A percentile compares a stretch with the other conserved stretches of the same genome.
These are phyloP conservation scores for Eucalyptus urophylla DNA, from an alignment of 345 rosid species.

Conservation along the genomic window DNA sequence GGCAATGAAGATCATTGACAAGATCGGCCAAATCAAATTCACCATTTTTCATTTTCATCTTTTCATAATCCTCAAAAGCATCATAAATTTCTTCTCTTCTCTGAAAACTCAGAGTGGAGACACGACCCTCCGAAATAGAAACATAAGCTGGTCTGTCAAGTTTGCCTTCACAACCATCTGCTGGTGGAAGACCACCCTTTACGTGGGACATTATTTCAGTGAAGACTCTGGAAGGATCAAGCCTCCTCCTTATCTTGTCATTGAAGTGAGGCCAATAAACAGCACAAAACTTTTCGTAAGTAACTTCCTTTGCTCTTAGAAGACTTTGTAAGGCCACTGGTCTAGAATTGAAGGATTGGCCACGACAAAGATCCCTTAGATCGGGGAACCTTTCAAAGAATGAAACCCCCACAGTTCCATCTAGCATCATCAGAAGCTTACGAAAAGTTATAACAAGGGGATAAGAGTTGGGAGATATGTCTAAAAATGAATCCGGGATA, in stretches of 20 bases:
- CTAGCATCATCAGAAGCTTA: constrained; percentile 52
- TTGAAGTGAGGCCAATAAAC: constrained; percentile 43
- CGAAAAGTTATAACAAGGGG: constrained; percentile 44
- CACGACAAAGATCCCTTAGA: constrained; percentile 2
- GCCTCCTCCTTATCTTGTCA: constrained; percentile 11
- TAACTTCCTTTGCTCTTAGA: constrained; percentile 31
- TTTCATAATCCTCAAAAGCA: constrained; percentile 27
- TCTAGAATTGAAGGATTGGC: background rate
- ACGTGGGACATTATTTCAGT: constrained; percentile 46
- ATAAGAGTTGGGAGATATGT: constrained; percentile 8
- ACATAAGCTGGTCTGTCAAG: constrained; percentile 22
- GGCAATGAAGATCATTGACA: constrained; percentile 37
- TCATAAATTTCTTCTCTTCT: constrained; percentile 23
- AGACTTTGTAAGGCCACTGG: constrained; percentile 9
- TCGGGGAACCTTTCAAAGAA: constrained; percentile 33
- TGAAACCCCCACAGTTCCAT: constrained; percentile 31
- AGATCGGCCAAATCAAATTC: constrained; percentile 54
- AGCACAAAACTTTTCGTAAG: constrained; percentile 24
- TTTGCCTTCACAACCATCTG: constrained; percentile 7
- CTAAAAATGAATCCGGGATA: constrained; percentile 27
- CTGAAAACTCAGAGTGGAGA: constrained; percentile 10
- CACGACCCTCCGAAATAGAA: constrained; percentile 12
- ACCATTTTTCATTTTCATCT: constrained; percentile 16
- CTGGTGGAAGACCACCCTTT: constrained; percentile 26
- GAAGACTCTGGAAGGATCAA: constrained; percentile 33